Base-by-base conservation (phyloP, 805 yeast species). In the Ogataea minuta region DNA sequence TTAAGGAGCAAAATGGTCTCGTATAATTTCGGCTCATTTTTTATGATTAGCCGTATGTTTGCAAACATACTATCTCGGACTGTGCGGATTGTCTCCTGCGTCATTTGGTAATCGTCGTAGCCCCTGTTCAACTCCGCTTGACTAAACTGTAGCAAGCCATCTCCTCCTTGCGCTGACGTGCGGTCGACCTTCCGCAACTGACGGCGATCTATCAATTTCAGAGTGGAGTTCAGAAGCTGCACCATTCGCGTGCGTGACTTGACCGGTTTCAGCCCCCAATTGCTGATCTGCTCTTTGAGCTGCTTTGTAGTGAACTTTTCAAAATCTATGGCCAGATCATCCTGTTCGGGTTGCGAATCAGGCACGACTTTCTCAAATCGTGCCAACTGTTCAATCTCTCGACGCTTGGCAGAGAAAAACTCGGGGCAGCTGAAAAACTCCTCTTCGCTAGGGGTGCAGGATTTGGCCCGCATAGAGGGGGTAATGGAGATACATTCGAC, bases 231-330 rank as follows among this genome's bases (percentile, higher is more conserved):
- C 14, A 67, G 50, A 1, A 59, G 43, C 23, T 58, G 50, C 9
- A 67, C 46, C 72, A 67, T 67, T 34, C 59, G 57, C 6, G 41
- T 38, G 37, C 60, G 56, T 7, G 64, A 53, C 45, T 52, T 60
- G 6, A 53, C 56, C 2, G 68, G 68, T 40, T 67, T 68, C 36
- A 70, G 45, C 1, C 67, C 71, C 71, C 70, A 67, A 14, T 48
- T 53, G 7, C 43, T 42, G 33, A 68, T 50, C 36, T 55, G 56
- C 15, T 44, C 41, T 27, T 47, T 56, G 19, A 57, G 34, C 28
- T 50, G 53, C 15, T 34, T 26, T 1, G 51, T 50, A 14, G 46
- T 29, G 34, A 39, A 48, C 21, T 43, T 46, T 7, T 43, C 45
- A 23, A 50, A 48, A 25, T 48, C 45, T 7, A 46, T 13, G 9